Percentiles rank a stretch among this genome's conserved stretches.
phyloP scores from a whole-genome alignment of 306 rosid genomes.

The Lotus japonicus region DNA sequence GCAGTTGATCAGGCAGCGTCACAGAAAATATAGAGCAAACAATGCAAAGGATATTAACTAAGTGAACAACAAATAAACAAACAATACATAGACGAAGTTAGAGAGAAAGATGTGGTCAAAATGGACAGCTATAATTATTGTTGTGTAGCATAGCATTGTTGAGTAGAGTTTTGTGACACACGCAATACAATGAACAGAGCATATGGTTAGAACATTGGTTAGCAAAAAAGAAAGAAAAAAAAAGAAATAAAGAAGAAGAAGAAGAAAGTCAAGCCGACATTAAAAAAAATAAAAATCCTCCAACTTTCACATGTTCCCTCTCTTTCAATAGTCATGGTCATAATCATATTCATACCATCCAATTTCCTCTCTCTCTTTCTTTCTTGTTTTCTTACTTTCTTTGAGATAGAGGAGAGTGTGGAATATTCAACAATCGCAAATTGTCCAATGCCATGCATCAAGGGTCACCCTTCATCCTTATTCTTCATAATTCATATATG shows the following conservation, averaged over 20 bases:
- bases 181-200: not conserved
- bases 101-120: conserved; percentile 7
- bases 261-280: conserved; percentile 20
- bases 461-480: conserved; percentile 12
- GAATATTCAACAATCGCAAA: conserved; percentile 26
- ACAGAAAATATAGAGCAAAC: conserved; percentile 3
- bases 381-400: not conserved
- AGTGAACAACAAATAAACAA: not conserved
- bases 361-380: not conserved
- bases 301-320: conserved; percentile 22
- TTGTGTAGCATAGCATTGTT: not conserved
- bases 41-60: conserved; percentile 11
- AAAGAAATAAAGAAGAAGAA: not conserved
- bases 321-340: conserved; percentile 12
- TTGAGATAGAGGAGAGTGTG: not conserved
- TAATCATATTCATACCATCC: conserved; percentile 24
- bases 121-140: conserved; percentile 6
- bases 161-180: conserved; percentile 15
- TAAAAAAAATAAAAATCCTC: not conserved
- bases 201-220: not conserved
- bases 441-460: conserved; percentile 21
- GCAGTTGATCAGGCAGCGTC: conserved; percentile 23
- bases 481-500: not conserved
- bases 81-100: not conserved
- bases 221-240: not conserved